Evolutionary conservation across 495 filamentous ascomycete genomes (phyloP).

Genomic region (Podospora tetraspora): DNA sequence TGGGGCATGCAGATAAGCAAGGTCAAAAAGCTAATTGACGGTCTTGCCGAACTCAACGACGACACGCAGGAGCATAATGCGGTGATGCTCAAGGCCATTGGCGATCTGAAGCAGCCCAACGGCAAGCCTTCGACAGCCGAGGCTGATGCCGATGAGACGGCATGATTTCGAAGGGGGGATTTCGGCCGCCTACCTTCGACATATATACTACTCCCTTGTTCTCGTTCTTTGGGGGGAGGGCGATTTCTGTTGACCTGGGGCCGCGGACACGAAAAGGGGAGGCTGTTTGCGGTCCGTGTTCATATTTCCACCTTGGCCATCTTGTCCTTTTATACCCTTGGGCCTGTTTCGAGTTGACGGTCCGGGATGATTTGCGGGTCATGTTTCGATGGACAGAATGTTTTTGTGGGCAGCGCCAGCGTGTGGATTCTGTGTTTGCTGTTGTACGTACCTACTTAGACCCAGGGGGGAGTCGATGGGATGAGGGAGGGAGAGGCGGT

Average conservation of each 20-base stretch:
- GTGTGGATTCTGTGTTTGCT: neutral
- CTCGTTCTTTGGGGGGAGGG: neutral
- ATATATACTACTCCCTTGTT: neutral
- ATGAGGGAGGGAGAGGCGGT: neutral
- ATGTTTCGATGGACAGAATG: conserved; percentile 5
- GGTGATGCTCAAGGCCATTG: conserved; percentile 40
- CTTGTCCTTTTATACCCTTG: conserved; percentile 10
- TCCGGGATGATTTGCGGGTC: neutral
- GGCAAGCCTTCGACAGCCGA: neutral
- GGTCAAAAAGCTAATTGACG: conserved; percentile 39
- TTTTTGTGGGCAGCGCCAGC: neutral
- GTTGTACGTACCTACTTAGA: neutral
- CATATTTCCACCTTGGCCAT: neutral
- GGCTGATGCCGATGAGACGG: neutral
- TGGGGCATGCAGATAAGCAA: conserved; percentile 45
- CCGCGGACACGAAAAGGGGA: neutral
- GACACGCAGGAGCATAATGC: conserved; percentile 44
- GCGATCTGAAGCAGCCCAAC: conserved; percentile 20
- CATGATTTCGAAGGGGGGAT: neutral
- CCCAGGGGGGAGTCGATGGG: neutral
- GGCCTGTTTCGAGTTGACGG: conserved; percentile 1
- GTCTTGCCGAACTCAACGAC: conserved; percentile 43
- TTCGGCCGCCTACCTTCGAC: neutral
- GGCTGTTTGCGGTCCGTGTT: neutral
- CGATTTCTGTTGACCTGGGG: conserved; percentile 1